Evolutionary conservation across 345 rosid genomes (phyloP).

Genomic region (Erysimum cheiranthoides): DNA sequence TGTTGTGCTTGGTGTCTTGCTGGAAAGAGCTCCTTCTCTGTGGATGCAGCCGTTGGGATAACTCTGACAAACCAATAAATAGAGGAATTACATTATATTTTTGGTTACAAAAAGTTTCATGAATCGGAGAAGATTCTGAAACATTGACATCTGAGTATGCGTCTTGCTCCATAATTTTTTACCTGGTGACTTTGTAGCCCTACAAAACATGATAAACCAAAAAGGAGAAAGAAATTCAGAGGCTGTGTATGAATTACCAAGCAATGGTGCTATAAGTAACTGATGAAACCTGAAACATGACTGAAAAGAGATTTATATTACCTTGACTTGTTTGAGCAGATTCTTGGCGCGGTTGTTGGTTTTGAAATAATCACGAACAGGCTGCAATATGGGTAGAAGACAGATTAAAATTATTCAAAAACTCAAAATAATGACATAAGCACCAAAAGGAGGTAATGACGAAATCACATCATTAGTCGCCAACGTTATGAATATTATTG

Average conservation of each 20-base stretch:
- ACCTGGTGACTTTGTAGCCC: conserved; percentile 67
- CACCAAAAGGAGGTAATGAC: background rate
- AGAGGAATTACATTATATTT: background rate
- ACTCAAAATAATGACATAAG: background rate
- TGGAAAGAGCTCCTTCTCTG: conserved; percentile 9
- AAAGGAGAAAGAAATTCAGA: background rate
- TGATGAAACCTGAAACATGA: conserved; percentile 6
- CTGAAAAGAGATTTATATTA: conserved; percentile 34
- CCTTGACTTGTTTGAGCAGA: conserved; percentile 76
- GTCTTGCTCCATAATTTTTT: conserved; percentile 24
- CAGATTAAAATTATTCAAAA: background rate
- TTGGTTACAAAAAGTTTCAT: background rate
- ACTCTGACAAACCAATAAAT: background rate
- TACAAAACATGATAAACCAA: conserved; percentile 36
- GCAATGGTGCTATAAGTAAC: background rate
- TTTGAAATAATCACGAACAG: conserved; percentile 79
- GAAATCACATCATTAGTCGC: conserved; percentile 9
- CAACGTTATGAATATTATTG: background rate
- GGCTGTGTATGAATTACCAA: background rate
- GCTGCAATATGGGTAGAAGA: conserved; percentile 48
- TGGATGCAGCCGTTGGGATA: background rate
- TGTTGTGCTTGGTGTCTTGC: conserved; percentile 10
- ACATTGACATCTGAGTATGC: background rate
- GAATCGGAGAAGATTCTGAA: background rate
- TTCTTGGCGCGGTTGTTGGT: conserved; percentile 64